These are phyloP conservation scores for Penicillium sumatraense DNA, from an alignment of 2,329 filamentous ascomycete genomes.

Conservation along the genomic window DNA sequence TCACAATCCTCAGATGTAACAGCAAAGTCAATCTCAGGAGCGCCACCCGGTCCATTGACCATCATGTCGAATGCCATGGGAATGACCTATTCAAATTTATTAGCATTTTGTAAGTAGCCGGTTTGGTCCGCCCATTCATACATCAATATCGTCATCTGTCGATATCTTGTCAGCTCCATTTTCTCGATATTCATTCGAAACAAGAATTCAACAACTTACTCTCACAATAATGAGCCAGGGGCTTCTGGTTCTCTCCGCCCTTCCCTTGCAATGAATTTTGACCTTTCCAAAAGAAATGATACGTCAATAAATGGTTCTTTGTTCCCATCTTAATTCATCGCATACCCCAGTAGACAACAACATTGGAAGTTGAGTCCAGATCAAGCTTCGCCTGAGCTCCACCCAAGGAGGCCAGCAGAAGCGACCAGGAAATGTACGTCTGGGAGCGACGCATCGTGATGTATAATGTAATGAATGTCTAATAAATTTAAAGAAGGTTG, in stretches of 20 bases:
- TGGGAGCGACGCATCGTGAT: slow-evolving; percentile 33
- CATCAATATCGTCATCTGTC: slow-evolving; percentile 14
- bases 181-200: neutral
- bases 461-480: neutral
- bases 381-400: slow-evolving; percentile 48
- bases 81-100: slow-evolving; percentile 55
- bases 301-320: neutral
- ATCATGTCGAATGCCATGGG: slow-evolving; percentile 66
- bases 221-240: slow-evolving; percentile 63
- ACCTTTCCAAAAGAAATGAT: slow-evolving; percentile 35
- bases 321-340: neutral
- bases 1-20: slow-evolving; percentile 67
- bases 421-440: slow-evolving; percentile 29
- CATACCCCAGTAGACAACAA: slow-evolving; percentile 69
- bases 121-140: neutral
- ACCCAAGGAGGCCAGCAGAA: slow-evolving; percentile 36
- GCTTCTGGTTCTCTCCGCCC: slow-evolving; percentile 56
- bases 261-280: slow-evolving; percentile 64
- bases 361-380: slow-evolving; percentile 54
- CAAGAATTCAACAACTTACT: slow-evolving; percentile 46
- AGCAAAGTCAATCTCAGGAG: slow-evolving; percentile 65
- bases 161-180: neutral
- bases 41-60: slow-evolving; percentile 56
- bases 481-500: slow-evolving; percentile 10
- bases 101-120: neutral